A percentile compares a stretch with the other conserved stretches of the same genome.
Evolutionary conservation across 2,329 filamentous ascomycete species (phyloP).

Genomic region (Pseudonectria buxi): DNA sequence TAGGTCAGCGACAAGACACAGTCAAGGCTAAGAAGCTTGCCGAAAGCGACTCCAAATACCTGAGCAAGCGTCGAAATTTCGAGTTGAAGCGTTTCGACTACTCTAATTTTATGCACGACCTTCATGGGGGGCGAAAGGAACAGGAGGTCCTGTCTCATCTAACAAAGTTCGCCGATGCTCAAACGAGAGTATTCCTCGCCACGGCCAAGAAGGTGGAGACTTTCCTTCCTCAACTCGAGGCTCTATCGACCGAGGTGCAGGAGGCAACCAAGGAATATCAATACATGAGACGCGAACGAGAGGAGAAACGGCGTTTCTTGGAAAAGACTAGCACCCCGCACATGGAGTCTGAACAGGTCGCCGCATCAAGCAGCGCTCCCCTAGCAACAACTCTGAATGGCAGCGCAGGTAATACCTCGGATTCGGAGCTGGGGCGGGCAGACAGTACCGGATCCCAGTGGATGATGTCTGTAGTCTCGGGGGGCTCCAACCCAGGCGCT

Average conservation of each 20-base stretch:
- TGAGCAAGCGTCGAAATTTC: constrained; percentile 86
- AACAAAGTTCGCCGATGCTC: constrained; percentile 87
- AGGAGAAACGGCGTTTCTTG: constrained; percentile 83
- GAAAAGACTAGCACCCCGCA: constrained; percentile 80
- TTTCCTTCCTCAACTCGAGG: constrained; percentile 83
- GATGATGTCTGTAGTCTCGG: constrained; percentile 44
- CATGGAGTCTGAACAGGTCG: constrained; percentile 59
- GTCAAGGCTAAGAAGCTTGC: constrained; percentile 95
- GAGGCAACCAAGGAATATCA: constrained; percentile 96
- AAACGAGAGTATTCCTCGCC: constrained; percentile 74
- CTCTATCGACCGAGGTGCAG: constrained; percentile 79
- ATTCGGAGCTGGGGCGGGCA: constrained; percentile 63
- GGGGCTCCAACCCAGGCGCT: constrained; percentile 31
- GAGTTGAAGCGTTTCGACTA: constrained; percentile 98
- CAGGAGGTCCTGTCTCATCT: constrained; percentile 93
- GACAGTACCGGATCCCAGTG: constrained; percentile 69
- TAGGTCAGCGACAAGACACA: constrained; percentile 93
- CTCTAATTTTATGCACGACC: constrained; percentile 96
- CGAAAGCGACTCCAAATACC: constrained; percentile 94
- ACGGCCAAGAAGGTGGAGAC: constrained; percentile 83
- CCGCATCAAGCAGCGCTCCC: constrained; percentile 31
- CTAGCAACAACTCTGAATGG: constrained; percentile 34
- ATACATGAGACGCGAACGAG: constrained; percentile 86
- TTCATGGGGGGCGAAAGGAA: constrained; percentile 98
- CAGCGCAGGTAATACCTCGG: constrained; percentile 45